Percentiles rank a stretch among this genome's conserved stretches.
Evolutionary conservation across 2,329 filamentous ascomycete species (phyloP).

Genomic region (Trichoderma afroharzianum): DNA sequence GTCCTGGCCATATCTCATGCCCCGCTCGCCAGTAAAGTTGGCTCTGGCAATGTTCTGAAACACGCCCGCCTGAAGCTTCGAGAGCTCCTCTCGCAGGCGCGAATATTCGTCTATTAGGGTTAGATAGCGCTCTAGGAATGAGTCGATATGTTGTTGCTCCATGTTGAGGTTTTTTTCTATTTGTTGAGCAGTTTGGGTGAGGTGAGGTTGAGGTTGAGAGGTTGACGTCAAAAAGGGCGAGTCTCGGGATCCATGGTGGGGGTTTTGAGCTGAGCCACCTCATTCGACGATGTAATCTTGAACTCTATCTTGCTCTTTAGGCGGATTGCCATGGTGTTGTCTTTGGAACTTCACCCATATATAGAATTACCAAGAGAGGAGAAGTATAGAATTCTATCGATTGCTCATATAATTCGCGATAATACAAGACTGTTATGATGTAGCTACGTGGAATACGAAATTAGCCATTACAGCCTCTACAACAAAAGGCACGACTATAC

Average conservation of each 20-base stretch:
- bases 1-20: slow-evolving; percentile 63
- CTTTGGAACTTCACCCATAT: neutral
- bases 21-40: slow-evolving; percentile 65
- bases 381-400: neutral
- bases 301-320: neutral
- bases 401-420: neutral
- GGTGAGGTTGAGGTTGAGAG: neutral
- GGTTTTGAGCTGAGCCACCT: neutral
- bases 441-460: neutral
- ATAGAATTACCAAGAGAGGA: neutral
- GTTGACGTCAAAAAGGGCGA: slow-evolving; percentile 4
- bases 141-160: slow-evolving; percentile 50
- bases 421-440: neutral
- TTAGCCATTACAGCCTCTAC: neutral
- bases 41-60: slow-evolving; percentile 65
- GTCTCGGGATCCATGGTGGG: neutral
- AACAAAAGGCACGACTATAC: neutral
- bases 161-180: neutral
- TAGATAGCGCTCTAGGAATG: slow-evolving; percentile 63
- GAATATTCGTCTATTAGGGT: slow-evolving; percentile 64
- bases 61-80: slow-evolving; percentile 51
- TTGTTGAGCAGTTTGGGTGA: neutral
- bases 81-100: slow-evolving; percentile 52
- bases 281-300: neutral
- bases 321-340: neutral